Evolutionary conservation across 495 filamentous ascomycete species (phyloP).

Genomic region (Cryomyces minteri): DNA sequence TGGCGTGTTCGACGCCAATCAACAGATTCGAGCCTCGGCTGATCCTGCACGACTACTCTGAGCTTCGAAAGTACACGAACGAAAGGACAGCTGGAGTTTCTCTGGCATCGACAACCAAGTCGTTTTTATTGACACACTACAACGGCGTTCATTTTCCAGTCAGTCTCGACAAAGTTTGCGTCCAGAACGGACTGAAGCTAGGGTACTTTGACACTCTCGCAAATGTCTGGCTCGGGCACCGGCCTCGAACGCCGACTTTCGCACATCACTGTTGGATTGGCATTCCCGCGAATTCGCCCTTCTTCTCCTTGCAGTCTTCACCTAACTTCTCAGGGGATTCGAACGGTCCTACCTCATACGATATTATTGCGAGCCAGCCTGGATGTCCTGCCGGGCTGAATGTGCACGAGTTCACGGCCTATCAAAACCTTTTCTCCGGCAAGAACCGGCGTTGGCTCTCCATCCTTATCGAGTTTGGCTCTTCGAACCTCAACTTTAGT

Average conservation of each 20-base stretch:
- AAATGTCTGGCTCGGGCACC: slow-evolving; percentile 9
- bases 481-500: slow-evolving; percentile 34
- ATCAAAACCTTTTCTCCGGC: slow-evolving; percentile 28
- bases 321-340: slow-evolving; percentile 5
- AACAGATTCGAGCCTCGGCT: background rate
- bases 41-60: slow-evolving; percentile 8
- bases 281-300: slow-evolving; percentile 13
- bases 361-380: slow-evolving; percentile 33
- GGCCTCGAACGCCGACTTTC: slow-evolving; percentile 12
- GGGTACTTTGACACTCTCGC: slow-evolving; percentile 14
- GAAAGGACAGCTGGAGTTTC: slow-evolving; percentile 8
- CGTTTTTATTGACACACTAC: slow-evolving; percentile 20
- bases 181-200: slow-evolving; percentile 15
- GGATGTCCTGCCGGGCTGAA: slow-evolving; percentile 27
- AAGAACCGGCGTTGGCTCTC: slow-evolving; percentile 27
- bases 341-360: slow-evolving; percentile 32
- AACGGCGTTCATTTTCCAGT: slow-evolving; percentile 12
- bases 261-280: slow-evolving; percentile 11
- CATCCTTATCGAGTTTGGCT: slow-evolving; percentile 31
- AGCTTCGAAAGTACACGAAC: slow-evolving; percentile 2
- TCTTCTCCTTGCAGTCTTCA: slow-evolving; percentile 5
- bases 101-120: slow-evolving; percentile 22
- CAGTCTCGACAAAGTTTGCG: slow-evolving; percentile 10
- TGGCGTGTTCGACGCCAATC: slow-evolving; percentile 7
- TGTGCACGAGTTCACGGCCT: slow-evolving; percentile 31